These are phyloP conservation scores for Lecanosticta acicola DNA, from an alignment of 2,329 filamentous ascomycete species.

Conservation along the genomic window DNA sequence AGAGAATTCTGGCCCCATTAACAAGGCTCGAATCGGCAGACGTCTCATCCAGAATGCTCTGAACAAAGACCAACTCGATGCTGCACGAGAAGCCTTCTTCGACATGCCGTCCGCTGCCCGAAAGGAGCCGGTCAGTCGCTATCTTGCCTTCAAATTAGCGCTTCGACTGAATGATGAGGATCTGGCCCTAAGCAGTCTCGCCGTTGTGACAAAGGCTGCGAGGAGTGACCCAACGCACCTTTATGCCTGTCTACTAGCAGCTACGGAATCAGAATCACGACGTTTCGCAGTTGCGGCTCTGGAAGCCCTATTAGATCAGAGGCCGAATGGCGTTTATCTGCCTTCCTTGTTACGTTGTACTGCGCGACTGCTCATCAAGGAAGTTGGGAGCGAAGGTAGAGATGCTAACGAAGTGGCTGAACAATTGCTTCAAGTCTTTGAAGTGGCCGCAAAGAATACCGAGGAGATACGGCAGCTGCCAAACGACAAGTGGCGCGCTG, in stretches of 20 bases:
- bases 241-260: constrained; percentile 75
- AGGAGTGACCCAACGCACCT: constrained; percentile 58
- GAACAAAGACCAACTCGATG: constrained; percentile 49
- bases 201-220: constrained; percentile 51
- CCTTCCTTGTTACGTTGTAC: constrained; percentile 59
- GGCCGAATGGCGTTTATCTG: constrained; percentile 50
- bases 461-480: constrained; percentile 35
- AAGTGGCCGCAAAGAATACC: constrained; percentile 44
- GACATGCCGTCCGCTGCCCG: constrained; percentile 47
- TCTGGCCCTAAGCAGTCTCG: constrained; percentile 57
- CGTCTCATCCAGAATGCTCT: constrained; percentile 69
- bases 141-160: constrained; percentile 28
- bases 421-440: constrained; percentile 54
- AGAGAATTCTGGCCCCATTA: constrained; percentile 57
- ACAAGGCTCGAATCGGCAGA: constrained; percentile 59
- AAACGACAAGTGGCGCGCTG: constrained; percentile 45
- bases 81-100: constrained; percentile 52
- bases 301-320: constrained; percentile 54
- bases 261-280: constrained; percentile 60
- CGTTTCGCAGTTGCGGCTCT: constrained; percentile 55
- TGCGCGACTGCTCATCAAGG: constrained; percentile 41
- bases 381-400: constrained; percentile 35
- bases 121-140: constrained; percentile 25
- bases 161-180: constrained; percentile 33
- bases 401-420: constrained; percentile 27